phyloP scores from a whole-genome alignment of 2,329 filamentous ascomycete species.

The Alternaria sp. region DNA sequence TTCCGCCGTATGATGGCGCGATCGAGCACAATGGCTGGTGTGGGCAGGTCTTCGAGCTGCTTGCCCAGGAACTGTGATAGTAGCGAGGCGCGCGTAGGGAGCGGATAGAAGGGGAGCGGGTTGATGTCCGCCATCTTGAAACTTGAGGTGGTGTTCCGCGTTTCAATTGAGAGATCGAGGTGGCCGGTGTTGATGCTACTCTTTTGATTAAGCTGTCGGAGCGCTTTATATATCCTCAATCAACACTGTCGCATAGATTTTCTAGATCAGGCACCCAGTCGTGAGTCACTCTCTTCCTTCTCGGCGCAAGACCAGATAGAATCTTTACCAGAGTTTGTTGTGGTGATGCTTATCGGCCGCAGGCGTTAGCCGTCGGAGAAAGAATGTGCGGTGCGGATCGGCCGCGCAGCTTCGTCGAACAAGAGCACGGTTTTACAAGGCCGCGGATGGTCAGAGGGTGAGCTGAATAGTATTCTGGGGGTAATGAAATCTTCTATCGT shows the following conservation, averaged over 20 bases:
- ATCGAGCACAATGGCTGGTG: slow-evolving; percentile 73
- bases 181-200: not conserved
- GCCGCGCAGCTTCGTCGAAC: slow-evolving; percentile 5
- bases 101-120: slow-evolving; percentile 20
- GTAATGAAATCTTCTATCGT: slow-evolving; percentile 4
- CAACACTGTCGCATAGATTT: not conserved
- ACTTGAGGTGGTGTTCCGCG: not conserved
- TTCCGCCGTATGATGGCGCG: slow-evolving; percentile 69
- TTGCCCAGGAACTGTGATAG: slow-evolving; percentile 62
- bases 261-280: not conserved
- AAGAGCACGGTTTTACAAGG: not conserved
- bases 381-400: slow-evolving; percentile 5
- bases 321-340: not conserved
- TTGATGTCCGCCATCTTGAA: not conserved
- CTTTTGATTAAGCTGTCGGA: not conserved
- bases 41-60: slow-evolving; percentile 64
- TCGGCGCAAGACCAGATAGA: not conserved
- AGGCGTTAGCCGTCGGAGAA: slow-evolving; percentile 5
- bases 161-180: not conserved
- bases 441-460: not conserved
- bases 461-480: slow-evolving; percentile 5
- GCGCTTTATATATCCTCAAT: not conserved
- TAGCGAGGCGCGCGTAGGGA: slow-evolving; percentile 14
- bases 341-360: not conserved
- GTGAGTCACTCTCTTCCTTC: not conserved